A percentile compares a stretch with the other conserved stretches of the same genome.
Conservation (phyloP, 1,284 basidiomycete species). For the Tylopilus sp. region DNA sequence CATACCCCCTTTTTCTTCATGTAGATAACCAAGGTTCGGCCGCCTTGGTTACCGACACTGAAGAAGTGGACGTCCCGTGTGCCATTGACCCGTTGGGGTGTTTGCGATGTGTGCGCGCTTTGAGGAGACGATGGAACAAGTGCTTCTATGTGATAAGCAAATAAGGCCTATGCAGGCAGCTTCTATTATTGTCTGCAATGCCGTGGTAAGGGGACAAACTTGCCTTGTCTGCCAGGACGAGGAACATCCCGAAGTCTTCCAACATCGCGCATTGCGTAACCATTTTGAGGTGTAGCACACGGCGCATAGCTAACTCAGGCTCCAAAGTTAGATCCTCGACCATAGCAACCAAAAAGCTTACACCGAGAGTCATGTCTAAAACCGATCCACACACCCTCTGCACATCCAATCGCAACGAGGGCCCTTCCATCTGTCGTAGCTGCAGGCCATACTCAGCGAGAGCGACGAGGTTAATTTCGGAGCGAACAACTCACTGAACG, state of each 20-base stretch:
- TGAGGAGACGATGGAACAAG: constrained; percentile 83
- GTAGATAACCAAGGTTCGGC: constrained; percentile 86
- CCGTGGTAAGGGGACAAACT: constrained; percentile 13
- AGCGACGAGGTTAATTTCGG: neutral
- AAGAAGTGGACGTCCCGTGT: constrained; percentile 93
- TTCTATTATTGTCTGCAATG: neutral
- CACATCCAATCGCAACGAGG: constrained; percentile 88
- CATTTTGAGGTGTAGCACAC: constrained; percentile 83
- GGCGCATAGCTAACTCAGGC: constrained; percentile 61
- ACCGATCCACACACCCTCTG: constrained; percentile 96
- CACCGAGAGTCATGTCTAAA: constrained; percentile 83
- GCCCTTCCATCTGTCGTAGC: constrained; percentile 78
- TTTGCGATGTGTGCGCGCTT: constrained; percentile 57
- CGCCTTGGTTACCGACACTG: constrained; percentile 80
- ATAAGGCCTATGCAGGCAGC: constrained; percentile 48
- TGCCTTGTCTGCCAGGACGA: constrained; percentile 90
- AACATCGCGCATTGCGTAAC: constrained; percentile 94
- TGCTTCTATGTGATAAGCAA: constrained; percentile 92
- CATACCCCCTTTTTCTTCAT: constrained; percentile 92
- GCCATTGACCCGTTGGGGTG: constrained; percentile 84
- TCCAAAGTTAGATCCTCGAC: constrained; percentile 1
- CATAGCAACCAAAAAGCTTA: constrained; percentile 35
- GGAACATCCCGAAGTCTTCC: constrained; percentile 91
- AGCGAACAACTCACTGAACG: constrained; percentile 65
- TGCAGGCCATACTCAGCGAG: constrained; percentile 31